Evolutionary conservation across 2,329 filamentous ascomycete genomes (phyloP).

Genomic region (Cladosporium sp.): DNA sequence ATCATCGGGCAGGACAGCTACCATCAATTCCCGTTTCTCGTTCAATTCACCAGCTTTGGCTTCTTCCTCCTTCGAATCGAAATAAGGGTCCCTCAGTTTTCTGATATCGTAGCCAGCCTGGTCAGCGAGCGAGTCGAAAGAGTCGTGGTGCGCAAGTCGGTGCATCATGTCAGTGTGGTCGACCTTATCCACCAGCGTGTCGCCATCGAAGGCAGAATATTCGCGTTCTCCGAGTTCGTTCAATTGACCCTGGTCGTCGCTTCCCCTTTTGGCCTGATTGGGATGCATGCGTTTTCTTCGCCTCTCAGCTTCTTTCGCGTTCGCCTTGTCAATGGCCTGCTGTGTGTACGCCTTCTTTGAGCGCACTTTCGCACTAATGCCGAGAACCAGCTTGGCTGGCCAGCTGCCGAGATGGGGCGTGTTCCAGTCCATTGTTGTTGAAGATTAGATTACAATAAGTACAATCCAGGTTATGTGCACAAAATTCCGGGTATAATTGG

Average conservation of each 20-base stretch:
- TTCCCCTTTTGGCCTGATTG: constrained; percentile 13
- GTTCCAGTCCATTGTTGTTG: constrained; percentile 30
- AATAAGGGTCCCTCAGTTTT: constrained; percentile 30
- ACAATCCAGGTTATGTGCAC: neutral
- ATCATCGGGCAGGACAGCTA: constrained; percentile 48
- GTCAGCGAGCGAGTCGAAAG: constrained; percentile 39
- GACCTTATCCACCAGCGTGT: constrained; percentile 28
- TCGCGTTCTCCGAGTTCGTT: constrained; percentile 40
- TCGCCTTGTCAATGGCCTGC: constrained; percentile 31
- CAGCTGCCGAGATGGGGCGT: constrained; percentile 34
- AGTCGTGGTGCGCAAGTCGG: constrained; percentile 40
- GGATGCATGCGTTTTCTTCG: constrained; percentile 17
- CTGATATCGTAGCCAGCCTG: constrained; percentile 21
- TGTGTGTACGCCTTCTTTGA: constrained; percentile 35
- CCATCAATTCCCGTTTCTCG: constrained; percentile 40
- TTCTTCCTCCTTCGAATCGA: constrained; percentile 18
- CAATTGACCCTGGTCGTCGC: constrained; percentile 25
- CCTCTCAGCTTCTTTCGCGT: constrained; percentile 28
- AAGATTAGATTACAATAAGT: neutral
- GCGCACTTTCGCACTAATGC: constrained; percentile 33
- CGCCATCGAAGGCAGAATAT: constrained; percentile 34
- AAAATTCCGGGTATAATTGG: neutral
- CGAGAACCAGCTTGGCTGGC: constrained; percentile 33
- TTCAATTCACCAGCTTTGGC: constrained; percentile 10
- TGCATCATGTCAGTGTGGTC: constrained; percentile 45